Evolutionary conservation across 2,329 filamentous ascomycete genomes (phyloP).

Genomic region (Fusarium cyanostomum): DNA sequence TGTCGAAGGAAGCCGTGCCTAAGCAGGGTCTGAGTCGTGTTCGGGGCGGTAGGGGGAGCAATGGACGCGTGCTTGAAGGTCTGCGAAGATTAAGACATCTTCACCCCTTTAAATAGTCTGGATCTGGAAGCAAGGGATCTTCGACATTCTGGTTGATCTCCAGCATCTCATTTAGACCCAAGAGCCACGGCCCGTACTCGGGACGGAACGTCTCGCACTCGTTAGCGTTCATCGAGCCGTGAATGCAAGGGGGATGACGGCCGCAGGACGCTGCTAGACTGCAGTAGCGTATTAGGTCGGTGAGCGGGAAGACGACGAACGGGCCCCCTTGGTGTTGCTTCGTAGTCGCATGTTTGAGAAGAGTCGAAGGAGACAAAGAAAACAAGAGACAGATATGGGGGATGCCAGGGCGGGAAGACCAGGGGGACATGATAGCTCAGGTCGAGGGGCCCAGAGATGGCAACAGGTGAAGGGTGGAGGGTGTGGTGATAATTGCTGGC

Average conservation of each 20-base stretch:
- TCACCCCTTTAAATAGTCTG: neutral
- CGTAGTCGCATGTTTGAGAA: slow-evolving; percentile 4
- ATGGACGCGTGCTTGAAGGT: neutral
- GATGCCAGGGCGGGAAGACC: neutral
- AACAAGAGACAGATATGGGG: neutral
- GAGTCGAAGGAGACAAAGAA: neutral
- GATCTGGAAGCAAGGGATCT: neutral
- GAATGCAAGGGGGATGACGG: neutral
- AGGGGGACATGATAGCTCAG: slow-evolving; percentile 4
- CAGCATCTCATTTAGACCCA: neutral
- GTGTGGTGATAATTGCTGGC: no score
- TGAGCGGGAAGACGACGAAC: neutral
- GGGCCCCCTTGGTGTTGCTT: neutral
- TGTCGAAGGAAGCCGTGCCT: neutral
- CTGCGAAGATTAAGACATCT: neutral
- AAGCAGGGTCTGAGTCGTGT: neutral
- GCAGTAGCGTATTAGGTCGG: slow-evolving; percentile 12
- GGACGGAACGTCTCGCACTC: no score
- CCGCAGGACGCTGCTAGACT: neutral
- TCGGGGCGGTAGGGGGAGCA: neutral
- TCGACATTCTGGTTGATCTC: neutral
- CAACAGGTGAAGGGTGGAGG: no score
- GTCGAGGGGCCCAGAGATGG: no score
- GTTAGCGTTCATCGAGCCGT: neutral
- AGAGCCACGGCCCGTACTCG: neutral